Conservation (phyloP, 768 basidiomycete species). For the Hericium rajendrae region DNA sequence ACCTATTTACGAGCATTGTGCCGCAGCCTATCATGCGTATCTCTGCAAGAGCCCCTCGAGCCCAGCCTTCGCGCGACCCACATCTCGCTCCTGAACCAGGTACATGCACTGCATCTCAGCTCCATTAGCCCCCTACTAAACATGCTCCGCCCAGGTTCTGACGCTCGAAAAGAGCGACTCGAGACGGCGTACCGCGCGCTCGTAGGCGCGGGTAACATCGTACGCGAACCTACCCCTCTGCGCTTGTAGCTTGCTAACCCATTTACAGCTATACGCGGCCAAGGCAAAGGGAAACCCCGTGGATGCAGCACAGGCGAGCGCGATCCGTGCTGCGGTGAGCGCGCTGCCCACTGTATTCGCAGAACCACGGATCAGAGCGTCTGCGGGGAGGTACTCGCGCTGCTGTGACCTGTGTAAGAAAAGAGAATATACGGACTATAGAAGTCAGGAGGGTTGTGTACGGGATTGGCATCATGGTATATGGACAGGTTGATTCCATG, state of each 20-base stretch:
- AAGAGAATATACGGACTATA: too few relatives aligned
- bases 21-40: constrained; percentile 56
- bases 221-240: constrained; percentile 23
- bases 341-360: constrained; percentile 37
- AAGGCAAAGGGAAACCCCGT: constrained; percentile 29
- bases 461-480: too few relatives aligned
- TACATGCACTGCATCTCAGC: constrained; percentile 18
- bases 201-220: constrained; percentile 68
- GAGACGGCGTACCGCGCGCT: constrained; percentile 64
- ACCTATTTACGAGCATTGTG: neutral
- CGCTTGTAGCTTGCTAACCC: neutral
- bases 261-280: constrained; percentile 37
- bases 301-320: constrained; percentile 29
- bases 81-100: constrained; percentile 37
- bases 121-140: neutral
- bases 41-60: constrained; percentile 33
- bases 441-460: too few relatives aligned
- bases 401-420: constrained; percentile 23
- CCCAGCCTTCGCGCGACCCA: constrained; percentile 31
- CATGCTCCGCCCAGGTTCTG: neutral
- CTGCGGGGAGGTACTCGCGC: constrained; percentile 34
- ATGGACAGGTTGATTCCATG: neutral
- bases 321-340: constrained; percentile 31
- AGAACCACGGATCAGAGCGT: constrained; percentile 51
- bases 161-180: constrained; percentile 41